Evolutionary conservation across 1,139 yeast genomes (phyloP), one percentile per base, ranked within the genome.

Genomic region (Sugiyamaella sp.): DNA sequence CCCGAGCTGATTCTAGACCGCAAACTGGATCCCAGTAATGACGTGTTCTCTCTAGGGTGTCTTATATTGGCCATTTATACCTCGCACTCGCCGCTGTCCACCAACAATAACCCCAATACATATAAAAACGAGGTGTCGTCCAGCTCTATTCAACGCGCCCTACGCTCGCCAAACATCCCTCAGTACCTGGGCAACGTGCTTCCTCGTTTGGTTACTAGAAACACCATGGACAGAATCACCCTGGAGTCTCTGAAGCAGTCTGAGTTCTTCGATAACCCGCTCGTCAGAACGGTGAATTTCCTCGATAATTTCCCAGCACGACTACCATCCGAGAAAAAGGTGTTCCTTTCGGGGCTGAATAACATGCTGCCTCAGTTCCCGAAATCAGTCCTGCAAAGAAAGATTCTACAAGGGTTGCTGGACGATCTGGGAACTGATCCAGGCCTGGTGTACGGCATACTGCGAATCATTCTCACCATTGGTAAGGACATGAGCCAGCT

Each of bases 271-370:
- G 87, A 89, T 69, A 95, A 91, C 57, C 88, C 93, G 52, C 73
- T 91, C 51, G 84, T 93, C 52, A 86, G 88, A 65, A 86, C 96
- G 2, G 79, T 93, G 76, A 82, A 86, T 70, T 86, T 87, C 64
- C 71, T 93, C 48, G 98, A 91, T 66, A 95, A 89, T 57, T 85
- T 89, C 59, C 81, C 91, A 6, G 89, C 96, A 0, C 86, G 88
- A 61, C 72, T 85, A 1, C 73, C 77, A 2, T 79, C 80, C 12
- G 97, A 91, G 56, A 86, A 86, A 63, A 70, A 80, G 37, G 76
- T 83, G 0, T 90, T 89, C 66, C 74, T 91, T 63, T 77, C 79
- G 54, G 91, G 91, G 0, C 74, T 91, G 51, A 72, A 80, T 12
- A 71, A 74, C 14, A 76, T 87, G 37, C 72, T 89, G 41, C 76